phyloP scores from a whole-genome alignment of 1,139 yeast species.

The Magnusiomyces tetraspermus region DNA sequence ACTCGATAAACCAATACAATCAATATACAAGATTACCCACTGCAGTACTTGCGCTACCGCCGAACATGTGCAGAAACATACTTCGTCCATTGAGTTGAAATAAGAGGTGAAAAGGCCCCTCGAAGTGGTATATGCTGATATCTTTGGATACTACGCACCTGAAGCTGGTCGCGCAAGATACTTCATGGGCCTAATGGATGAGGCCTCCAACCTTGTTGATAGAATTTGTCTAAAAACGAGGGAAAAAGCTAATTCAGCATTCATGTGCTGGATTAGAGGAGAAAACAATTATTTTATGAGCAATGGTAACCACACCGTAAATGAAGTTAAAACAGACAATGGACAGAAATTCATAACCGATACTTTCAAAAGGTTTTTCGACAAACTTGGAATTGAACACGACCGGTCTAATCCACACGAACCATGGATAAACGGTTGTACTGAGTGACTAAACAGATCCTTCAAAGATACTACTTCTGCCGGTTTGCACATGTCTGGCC shows the following conservation, averaged over 20 bases:
- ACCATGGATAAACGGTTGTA: neutral
- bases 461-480: neutral
- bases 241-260: neutral
- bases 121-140: neutral
- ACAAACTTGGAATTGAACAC: neutral
- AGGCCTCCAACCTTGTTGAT: neutral
- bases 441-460: neutral
- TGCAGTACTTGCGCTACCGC: neutral
- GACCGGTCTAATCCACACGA: neutral
- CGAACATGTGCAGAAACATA: neutral
- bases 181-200: neutral
- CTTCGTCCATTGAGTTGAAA: neutral
- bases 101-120: neutral
- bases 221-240: neutral
- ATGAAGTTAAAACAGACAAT: neutral
- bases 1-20: too few relatives aligned
- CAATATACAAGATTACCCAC: too few relatives aligned
- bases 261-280: neutral
- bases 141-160: neutral
- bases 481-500: neutral
- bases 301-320: neutral
- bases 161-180: neutral
- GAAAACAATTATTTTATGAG: too few relatives aligned
- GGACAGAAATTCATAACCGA: neutral
- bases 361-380: neutral